Conservation (phyloP, 2,329 filamentous ascomycete genomes). For the Pseudogymnoascus sp. region DNA sequence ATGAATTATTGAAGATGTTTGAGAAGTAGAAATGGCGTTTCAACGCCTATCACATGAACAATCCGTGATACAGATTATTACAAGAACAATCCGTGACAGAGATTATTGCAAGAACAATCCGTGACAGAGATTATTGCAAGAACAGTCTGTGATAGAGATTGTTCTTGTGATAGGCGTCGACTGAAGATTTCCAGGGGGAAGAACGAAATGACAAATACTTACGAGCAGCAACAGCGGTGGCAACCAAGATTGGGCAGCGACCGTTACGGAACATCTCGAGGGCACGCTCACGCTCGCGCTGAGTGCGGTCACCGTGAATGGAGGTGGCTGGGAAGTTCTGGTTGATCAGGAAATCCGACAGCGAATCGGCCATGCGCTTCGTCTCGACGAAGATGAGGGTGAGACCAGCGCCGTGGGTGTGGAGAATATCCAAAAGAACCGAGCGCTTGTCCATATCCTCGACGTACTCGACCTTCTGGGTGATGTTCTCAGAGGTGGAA, state of each 20-base stretch:
- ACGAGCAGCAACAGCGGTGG: slow-evolving; percentile 89
- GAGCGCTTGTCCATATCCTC: slow-evolving; percentile 97
- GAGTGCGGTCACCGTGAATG: slow-evolving; percentile 96
- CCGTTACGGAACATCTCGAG: slow-evolving; percentile 96
- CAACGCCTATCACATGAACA: too few species aligned
- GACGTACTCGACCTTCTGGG: slow-evolving; percentile 96
- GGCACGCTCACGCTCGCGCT: slow-evolving; percentile 96
- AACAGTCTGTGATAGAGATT: too few species aligned
- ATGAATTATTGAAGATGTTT: neutral
- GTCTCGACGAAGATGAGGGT: slow-evolving; percentile 99
- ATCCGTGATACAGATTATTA: too few species aligned
- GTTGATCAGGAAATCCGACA: slow-evolving; percentile 98
- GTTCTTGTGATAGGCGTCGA: too few species aligned
- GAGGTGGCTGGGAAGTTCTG: slow-evolving; percentile 97
- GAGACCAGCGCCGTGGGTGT: slow-evolving; percentile 82
- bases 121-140: too few species aligned
- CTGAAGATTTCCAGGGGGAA: too few species aligned
- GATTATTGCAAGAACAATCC: too few species aligned
- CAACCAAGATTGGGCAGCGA: slow-evolving; percentile 92
- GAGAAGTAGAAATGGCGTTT: too few species aligned
- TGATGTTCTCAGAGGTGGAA: slow-evolving; percentile 99
- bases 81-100: too few species aligned
- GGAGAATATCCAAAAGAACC: slow-evolving; percentile 91
- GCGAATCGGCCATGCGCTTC: slow-evolving; percentile 97
- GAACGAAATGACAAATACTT: slow-evolving; percentile 15